These are phyloP conservation scores for Phytophthora vignae DNA, from an alignment of 352 stramenopile species.

Conservation along the genomic window DNA sequence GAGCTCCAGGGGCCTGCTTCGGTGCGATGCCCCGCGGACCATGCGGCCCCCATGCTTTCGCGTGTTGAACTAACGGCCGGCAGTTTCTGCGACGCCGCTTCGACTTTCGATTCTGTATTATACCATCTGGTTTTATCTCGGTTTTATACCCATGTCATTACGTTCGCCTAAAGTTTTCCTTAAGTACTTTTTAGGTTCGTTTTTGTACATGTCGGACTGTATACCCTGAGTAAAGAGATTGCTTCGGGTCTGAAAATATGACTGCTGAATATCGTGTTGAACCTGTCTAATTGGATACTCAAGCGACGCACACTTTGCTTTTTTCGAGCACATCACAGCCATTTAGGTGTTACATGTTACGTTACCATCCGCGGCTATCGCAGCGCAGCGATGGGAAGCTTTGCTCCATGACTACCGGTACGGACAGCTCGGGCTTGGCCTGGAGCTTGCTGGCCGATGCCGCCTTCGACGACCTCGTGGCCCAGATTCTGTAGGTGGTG, in stretches of 20 bases:
- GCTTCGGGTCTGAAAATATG: not conserved
- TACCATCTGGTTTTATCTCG: not conserved
- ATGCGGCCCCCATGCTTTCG: no score
- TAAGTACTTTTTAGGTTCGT: no score
- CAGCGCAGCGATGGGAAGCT: constrained; percentile 21
- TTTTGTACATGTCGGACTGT: not conserved
- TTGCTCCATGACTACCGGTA: constrained; percentile 15
- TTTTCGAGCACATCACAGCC: not conserved
- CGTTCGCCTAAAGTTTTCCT: no score
- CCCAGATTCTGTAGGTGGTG: constrained; percentile 56
- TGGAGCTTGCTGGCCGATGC: constrained; percentile 48
- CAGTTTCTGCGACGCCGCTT: constrained; percentile 7
- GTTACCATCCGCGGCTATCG: not conserved
- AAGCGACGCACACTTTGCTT: not conserved
- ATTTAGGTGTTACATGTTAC: not conserved
- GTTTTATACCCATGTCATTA: no score
- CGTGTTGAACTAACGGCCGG: not conserved
- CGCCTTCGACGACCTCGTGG: constrained; percentile 57
- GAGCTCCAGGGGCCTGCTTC: not conserved
- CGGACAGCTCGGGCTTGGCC: not conserved
- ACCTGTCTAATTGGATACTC: not conserved
- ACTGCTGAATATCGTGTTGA: not conserved
- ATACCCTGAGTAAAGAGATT: not conserved
- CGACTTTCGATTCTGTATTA: constrained; percentile 9
- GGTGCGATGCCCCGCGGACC: not conserved